Conservation (phyloP, 768 basidiomycete species). For the Lactarius sanguifluus region DNA sequence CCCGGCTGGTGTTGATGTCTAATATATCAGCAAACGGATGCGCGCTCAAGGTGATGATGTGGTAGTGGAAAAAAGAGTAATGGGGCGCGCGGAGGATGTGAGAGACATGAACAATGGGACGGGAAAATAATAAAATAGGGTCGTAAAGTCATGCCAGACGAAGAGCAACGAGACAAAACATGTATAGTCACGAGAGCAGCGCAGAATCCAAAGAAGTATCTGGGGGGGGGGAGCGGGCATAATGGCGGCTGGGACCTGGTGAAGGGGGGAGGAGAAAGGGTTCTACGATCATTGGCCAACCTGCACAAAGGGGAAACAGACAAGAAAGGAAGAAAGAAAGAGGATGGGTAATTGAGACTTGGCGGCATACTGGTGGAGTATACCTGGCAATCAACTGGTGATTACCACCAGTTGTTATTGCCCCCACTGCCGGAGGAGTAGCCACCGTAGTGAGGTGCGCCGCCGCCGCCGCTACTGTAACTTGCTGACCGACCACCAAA, state of each 20-base stretch:
- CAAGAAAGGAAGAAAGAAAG: slow-evolving; percentile 13
- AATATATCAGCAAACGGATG: slow-evolving; percentile 30
- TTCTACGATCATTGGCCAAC: slow-evolving; percentile 11
- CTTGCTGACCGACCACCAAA: slow-evolving; percentile 37
- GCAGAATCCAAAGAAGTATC: slow-evolving; percentile 42
- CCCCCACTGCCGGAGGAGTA: slow-evolving; percentile 34
- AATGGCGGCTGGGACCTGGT: slow-evolving; percentile 11
- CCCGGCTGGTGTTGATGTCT: slow-evolving; percentile 33
- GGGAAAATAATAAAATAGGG: slow-evolving; percentile 31
- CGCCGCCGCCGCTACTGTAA: slow-evolving; percentile 39
- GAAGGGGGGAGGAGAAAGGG: background rate
- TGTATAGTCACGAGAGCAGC: slow-evolving; percentile 59
- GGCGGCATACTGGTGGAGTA: background rate
- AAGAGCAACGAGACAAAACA: slow-evolving; percentile 56
- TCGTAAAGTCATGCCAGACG: slow-evolving; percentile 39
- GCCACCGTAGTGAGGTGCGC: slow-evolving; percentile 32
- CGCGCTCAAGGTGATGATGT: slow-evolving; percentile 33
- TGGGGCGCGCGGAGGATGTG: slow-evolving; percentile 37
- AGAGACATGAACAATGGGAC: slow-evolving; percentile 40
- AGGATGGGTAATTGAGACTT: slow-evolving; percentile 9
- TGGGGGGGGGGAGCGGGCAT: slow-evolving; percentile 15
- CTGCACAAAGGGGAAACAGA: slow-evolving; percentile 18
- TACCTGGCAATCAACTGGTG: slow-evolving; percentile 16
- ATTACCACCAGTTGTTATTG: slow-evolving; percentile 50
- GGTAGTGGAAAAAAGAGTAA: slow-evolving; percentile 28